These are phyloP conservation scores for Aspergillus heteromorphus DNA, from an alignment of 495 filamentous ascomycete species.

Conservation along the genomic window DNA sequence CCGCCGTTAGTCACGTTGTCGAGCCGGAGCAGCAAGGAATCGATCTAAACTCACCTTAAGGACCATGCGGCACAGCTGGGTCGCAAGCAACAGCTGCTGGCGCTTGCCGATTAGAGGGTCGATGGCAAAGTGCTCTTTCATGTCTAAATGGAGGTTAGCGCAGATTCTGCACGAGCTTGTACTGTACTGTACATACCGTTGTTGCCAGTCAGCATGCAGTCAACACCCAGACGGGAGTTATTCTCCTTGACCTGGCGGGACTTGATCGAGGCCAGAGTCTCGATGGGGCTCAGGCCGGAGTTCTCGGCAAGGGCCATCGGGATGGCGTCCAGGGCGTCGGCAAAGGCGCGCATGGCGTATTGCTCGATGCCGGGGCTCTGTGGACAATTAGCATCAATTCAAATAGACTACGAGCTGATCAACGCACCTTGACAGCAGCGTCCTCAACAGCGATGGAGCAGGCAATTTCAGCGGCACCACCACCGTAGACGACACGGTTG, in stretches of 20 bases:
- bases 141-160: conserved; percentile 49
- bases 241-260: conserved; percentile 90
- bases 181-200: conserved; percentile 58
- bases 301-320: conserved; percentile 98
- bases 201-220: conserved; percentile 92
- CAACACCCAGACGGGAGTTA: conserved; percentile 80
- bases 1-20: not conserved
- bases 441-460: conserved; percentile 95
- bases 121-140: conserved; percentile 96
- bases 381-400: not conserved
- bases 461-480: conserved; percentile 95
- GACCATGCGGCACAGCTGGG: conserved; percentile 98
- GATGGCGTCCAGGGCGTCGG: conserved; percentile 88
- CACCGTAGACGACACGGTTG: conserved; percentile 98
- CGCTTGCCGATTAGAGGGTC: conserved; percentile 96
- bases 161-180: not conserved
- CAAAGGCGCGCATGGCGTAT: conserved; percentile 97
- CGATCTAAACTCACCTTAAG: conserved; percentile 67
- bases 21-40: not conserved
- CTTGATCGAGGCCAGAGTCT: conserved; percentile 91
- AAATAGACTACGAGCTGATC: not conserved
- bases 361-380: conserved; percentile 91
- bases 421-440: conserved; percentile 73
- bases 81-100: conserved; percentile 91
- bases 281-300: conserved; percentile 91